Base-by-base conservation (phyloP, 371 early-diverging fungal genomes). In the Zopfochytrium polystomum region DNA sequence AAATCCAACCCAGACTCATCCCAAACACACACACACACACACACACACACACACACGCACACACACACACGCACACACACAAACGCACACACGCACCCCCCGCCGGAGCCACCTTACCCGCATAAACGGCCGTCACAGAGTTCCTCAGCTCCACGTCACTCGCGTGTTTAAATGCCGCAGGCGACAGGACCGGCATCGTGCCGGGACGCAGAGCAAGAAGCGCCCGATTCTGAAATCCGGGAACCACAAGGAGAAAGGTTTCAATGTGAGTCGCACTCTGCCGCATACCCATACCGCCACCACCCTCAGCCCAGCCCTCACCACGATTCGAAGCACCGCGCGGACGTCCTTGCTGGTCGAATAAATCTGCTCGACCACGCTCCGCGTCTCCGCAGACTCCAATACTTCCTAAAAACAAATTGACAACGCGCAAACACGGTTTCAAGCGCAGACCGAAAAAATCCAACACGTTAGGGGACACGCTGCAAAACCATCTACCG, bases 401-500 rank as follows among this genome's bases (percentile, higher is more conserved):
- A n/a, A n/a, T n/a, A n/a, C n/a, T n/a, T n/a, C n/a, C n/a, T n/a
- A n/a, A n/a, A n/a, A n/a, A n/a, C n/a, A n/a, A n/a, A n/a, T n/a
- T n/a, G n/a, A n/a, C n/a, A n/a, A n/a, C n/a, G n/a, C n/a, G n/a
- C n/a, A n/a, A n/a, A n/a, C n/a, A n/a, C n/a, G n/a, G n/a, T n/a
- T n/a, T n/a, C n/a, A n/a, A 15, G 23, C 13, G 22, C 43, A 56
- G 60, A 45, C 44, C 63, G 61, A 66, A 65, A 53, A 1, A 62
- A 11, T 29, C 55, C 20, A 43, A 58, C 48, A 6, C 53, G 44
- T 15, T 30, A 33, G n/a, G 51, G 3, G 7, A 70, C 52, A 53
- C 62, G n/a, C 60, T 32, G 43, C 38, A 13, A 48, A 52, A 5
- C 42, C 44, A 18, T 33, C 51, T 27, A 50, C 27, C 30, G 42